These are phyloP conservation scores for Sclerotinia sclerotiorum DNA, from an alignment of 2,329 filamentous ascomycete genomes.

Conservation along the genomic window DNA sequence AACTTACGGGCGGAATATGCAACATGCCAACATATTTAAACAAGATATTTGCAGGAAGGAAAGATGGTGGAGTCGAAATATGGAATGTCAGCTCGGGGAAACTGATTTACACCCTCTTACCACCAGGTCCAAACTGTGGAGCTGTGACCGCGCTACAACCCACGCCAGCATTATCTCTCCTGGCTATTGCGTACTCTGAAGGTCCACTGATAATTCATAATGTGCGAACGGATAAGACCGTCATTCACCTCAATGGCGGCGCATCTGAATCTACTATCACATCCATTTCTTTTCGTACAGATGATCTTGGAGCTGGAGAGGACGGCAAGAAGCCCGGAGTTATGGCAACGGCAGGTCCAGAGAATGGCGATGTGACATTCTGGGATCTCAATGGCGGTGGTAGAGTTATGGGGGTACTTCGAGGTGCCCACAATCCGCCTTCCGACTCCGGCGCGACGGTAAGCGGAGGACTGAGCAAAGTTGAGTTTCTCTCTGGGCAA, in stretches of 20 bases:
- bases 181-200: conserved; percentile 83
- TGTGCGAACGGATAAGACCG: conserved; percentile 71
- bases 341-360: conserved; percentile 83
- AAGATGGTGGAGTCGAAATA: conserved; percentile 88
- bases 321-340: conserved; percentile 84
- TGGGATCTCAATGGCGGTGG: conserved; percentile 95
- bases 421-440: conserved; percentile 83
- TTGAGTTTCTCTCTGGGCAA: conserved; percentile 88
- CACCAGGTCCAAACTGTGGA: conserved; percentile 69
- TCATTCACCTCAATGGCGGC: conserved; percentile 68
- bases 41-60: conserved; percentile 87
- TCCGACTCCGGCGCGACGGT: conserved; percentile 51
- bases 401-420: conserved; percentile 79
- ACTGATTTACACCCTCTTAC: conserved; percentile 84
- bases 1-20: conserved; percentile 75
- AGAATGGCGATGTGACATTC: conserved; percentile 85
- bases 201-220: conserved; percentile 81
- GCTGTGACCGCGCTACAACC: conserved; percentile 85
- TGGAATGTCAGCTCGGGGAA: conserved; percentile 96
- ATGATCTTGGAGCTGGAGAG: conserved; percentile 82
- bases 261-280: conserved; percentile 66
- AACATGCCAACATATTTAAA: conserved; percentile 95
- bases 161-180: conserved; percentile 76
- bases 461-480: conserved; percentile 76
- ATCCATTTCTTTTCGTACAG: conserved; percentile 86